Evolutionary conservation across 352 stramenopile genomes (phyloP).

Genomic region (Halophytophthora polymorphica): DNA sequence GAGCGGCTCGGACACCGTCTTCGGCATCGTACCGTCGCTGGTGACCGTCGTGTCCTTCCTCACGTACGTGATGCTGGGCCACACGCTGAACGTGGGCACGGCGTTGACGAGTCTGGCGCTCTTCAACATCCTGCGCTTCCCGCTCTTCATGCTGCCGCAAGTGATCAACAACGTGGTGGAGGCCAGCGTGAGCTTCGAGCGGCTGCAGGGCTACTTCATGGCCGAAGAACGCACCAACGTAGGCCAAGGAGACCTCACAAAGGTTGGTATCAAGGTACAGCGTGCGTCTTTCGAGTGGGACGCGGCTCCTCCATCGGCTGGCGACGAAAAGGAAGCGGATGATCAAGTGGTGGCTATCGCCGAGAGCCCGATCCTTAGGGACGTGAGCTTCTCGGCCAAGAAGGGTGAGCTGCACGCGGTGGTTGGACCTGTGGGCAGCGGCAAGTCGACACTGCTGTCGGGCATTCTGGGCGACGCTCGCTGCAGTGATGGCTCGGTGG

Average conservation of each 20-base stretch:
- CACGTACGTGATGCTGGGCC: slow-evolving; percentile 50
- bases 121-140: slow-evolving; percentile 95
- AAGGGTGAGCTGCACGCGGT: slow-evolving; percentile 59
- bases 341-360: slow-evolving; percentile 33
- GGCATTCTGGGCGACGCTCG: slow-evolving; percentile 43
- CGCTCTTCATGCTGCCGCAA: slow-evolving; percentile 94
- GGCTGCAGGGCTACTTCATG: slow-evolving; percentile 65
- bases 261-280: slow-evolving; percentile 47
- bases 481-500: slow-evolving; percentile 33
- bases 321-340: slow-evolving; percentile 25
- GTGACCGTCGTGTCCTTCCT: slow-evolving; percentile 50
- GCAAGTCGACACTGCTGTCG: slow-evolving; percentile 56
- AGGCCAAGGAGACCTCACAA: slow-evolving; percentile 71
- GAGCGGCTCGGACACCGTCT: slow-evolving; percentile 49
- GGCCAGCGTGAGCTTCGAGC: slow-evolving; percentile 64
- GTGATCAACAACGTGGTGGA: slow-evolving; percentile 95
- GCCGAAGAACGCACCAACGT: slow-evolving; percentile 72
- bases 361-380: slow-evolving; percentile 33
- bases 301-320: slow-evolving; percentile 28
- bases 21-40: slow-evolving; percentile 47
- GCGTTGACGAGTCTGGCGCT: slow-evolving; percentile 54
- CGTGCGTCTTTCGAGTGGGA: slow-evolving; percentile 72
- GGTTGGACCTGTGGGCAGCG: slow-evolving; percentile 44
- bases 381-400: slow-evolving; percentile 71
- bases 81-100: slow-evolving; percentile 54